phyloP scores from a whole-genome alignment of 2,329 filamentous ascomycete species.

The Ceratocystis albifundus region DNA sequence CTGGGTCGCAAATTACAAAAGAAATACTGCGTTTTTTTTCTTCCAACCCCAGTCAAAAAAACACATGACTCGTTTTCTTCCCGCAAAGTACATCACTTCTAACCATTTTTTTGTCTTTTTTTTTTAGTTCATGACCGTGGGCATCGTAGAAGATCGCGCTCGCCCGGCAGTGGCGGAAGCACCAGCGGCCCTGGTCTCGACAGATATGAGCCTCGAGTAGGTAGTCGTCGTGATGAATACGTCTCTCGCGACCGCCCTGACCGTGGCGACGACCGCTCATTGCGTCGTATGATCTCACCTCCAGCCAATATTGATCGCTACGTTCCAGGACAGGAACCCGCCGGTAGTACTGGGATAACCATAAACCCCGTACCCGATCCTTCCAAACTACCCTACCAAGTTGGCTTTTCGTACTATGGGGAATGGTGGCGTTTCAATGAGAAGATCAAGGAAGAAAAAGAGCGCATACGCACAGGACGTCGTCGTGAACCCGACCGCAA shows the following conservation, averaged over 20 bases:
- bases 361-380: slow-evolving; percentile 62
- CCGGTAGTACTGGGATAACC: slow-evolving; percentile 34
- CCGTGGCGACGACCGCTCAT: slow-evolving; percentile 42
- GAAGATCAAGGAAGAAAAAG: slow-evolving; percentile 70
- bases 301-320: slow-evolving; percentile 73
- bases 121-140: slow-evolving; percentile 45
- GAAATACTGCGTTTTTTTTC: background rate
- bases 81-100: too few species aligned
- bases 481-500: slow-evolving; percentile 52
- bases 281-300: slow-evolving; percentile 48
- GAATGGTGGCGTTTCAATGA: slow-evolving; percentile 81
- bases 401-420: slow-evolving; percentile 74
- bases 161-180: slow-evolving; percentile 41
- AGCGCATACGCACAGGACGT: slow-evolving; percentile 57
- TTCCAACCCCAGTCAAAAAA: background rate
- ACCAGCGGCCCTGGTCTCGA: slow-evolving; percentile 40
- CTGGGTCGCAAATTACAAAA: background rate
- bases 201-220: slow-evolving; percentile 58
- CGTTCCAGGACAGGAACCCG: slow-evolving; percentile 58
- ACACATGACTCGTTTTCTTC: too few species aligned
- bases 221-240: slow-evolving; percentile 50
- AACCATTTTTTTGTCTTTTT: slow-evolving; percentile 22
- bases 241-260: slow-evolving; percentile 37
- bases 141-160: slow-evolving; percentile 53
- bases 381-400: slow-evolving; percentile 61